Percentiles rank a stretch among this genome's conserved stretches.
These are phyloP conservation scores for Hypoxylon sp. DNA, from an alignment of 2,329 filamentous ascomycete species.

Conservation along the genomic window DNA sequence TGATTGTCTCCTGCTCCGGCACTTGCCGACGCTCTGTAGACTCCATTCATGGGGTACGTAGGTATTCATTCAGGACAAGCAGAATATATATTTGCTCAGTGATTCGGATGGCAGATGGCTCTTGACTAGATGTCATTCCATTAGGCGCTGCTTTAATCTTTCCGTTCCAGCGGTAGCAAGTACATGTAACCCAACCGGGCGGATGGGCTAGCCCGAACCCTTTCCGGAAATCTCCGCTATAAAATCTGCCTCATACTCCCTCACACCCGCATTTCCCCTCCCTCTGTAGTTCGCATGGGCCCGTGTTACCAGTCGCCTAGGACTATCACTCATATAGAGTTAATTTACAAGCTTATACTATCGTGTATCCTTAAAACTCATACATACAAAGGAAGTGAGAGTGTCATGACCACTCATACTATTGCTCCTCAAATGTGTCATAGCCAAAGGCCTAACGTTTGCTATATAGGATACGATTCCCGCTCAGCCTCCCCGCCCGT, in stretches of 20 bases:
- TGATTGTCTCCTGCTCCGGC: not conserved
- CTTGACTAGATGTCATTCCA: not conserved
- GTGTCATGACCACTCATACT: not conserved
- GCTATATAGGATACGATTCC: constrained; percentile 9
- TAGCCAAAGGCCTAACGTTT: not conserved
- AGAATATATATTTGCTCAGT: not conserved
- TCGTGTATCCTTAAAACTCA: not conserved
- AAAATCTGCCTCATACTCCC: constrained; percentile 25
- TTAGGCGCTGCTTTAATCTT: not conserved
- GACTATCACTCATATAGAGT: constrained; percentile 2
- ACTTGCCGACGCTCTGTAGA: no score
- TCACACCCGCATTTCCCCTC: not conserved
- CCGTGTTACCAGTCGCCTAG: not conserved
- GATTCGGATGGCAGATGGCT: not conserved
- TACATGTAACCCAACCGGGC: not conserved
- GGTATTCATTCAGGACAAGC: not conserved
- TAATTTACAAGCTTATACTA: not conserved
- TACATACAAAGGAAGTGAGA: not conserved
- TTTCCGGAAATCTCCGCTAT: not conserved
- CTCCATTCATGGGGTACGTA: no score
- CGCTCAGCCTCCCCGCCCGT: constrained; percentile 9
- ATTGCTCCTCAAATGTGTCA: not conserved
- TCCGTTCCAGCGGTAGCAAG: not conserved
- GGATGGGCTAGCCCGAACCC: not conserved
- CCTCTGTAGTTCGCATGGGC: not conserved